phyloP scores from a whole-genome alignment of 768 basidiomycete genomes.

The Phanerodontia chrysosporium region DNA sequence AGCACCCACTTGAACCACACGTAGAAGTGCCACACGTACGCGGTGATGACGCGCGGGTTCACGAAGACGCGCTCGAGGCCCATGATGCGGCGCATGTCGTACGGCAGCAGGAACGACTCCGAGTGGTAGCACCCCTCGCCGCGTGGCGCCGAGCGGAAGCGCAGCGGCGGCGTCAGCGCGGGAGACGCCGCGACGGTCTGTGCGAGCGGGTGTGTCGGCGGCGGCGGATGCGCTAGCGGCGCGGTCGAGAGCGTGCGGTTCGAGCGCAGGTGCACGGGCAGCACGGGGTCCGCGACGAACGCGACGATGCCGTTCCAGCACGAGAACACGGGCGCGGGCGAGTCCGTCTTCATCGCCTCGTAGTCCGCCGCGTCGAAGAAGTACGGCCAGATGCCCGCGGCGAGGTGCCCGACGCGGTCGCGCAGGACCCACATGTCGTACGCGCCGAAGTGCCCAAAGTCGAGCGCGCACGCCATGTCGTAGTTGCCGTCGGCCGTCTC shows the following conservation, averaged over 20 bases:
- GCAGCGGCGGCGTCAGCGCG: slow-evolving; percentile 28
- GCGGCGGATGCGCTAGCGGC: slow-evolving; percentile 26
- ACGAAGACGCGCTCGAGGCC: slow-evolving; percentile 32
- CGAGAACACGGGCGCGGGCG: slow-evolving; percentile 39
- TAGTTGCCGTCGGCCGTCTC: slow-evolving; percentile 34
- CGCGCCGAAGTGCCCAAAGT: slow-evolving; percentile 31
- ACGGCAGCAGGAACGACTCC: slow-evolving; percentile 39
- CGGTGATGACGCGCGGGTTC: slow-evolving; percentile 37
- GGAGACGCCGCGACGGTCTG: slow-evolving; percentile 21
- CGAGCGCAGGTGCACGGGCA: slow-evolving; percentile 34
- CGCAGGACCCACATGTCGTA: slow-evolving; percentile 37
- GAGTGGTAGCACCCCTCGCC: slow-evolving; percentile 33
- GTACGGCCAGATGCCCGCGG: slow-evolving; percentile 35
- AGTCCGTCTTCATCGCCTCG: slow-evolving; percentile 31
- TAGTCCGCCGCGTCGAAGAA: slow-evolving; percentile 35
- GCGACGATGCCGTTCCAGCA: slow-evolving; percentile 46
- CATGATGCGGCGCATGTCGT: slow-evolving; percentile 38
- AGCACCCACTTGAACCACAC: slow-evolving; percentile 27
- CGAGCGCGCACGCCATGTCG: slow-evolving; percentile 41
- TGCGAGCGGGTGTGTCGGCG: slow-evolving; percentile 26
- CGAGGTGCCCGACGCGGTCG: slow-evolving; percentile 30
- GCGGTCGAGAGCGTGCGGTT: slow-evolving; percentile 32
- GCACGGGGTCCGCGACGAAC: slow-evolving; percentile 36
- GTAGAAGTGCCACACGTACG: slow-evolving; percentile 30
- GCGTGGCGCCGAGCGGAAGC: slow-evolving; percentile 26